Evolutionary conservation across 75 land plant species (phyloP).

Genomic region (Selaginella moellendorffii): DNA sequence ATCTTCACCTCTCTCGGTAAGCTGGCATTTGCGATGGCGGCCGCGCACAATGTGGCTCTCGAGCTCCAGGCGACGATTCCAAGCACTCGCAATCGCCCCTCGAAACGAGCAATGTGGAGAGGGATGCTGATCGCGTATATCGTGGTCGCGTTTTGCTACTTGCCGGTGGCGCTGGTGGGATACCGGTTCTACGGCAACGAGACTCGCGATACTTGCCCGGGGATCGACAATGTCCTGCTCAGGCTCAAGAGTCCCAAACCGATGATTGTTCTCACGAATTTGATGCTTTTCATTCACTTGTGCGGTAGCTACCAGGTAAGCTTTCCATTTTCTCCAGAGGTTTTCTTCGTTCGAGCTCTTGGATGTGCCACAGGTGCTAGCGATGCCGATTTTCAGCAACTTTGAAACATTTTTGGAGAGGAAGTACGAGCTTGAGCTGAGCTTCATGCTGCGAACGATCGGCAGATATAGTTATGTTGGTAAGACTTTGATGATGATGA

Average conservation of each 20-base stretch:
- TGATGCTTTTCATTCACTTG: background rate
- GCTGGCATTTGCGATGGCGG: background rate
- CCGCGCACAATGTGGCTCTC: background rate
- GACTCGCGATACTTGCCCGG: background rate
- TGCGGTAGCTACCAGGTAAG: conserved; percentile 1
- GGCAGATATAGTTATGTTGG: background rate
- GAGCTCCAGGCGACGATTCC: conserved; percentile 1
- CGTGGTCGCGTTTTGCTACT: background rate
- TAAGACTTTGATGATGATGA: background rate
- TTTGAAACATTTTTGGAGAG: background rate
- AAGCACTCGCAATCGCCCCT: background rate
- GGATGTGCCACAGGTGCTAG: background rate
- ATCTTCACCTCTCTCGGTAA: background rate
- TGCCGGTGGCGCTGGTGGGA: background rate
- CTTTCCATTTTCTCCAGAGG: background rate
- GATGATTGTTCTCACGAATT: background rate
- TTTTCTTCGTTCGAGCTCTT: background rate
- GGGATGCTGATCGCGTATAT: background rate
- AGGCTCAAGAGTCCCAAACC: background rate
- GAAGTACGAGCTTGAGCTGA: background rate
- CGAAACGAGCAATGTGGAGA: background rate
- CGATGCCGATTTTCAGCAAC: background rate
- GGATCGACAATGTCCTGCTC: background rate
- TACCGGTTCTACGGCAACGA: conserved; percentile 1
- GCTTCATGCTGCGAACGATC: background rate